Base-by-base conservation (phyloP, 441 rosid species). In the Syzygium syzygioides region DNA sequence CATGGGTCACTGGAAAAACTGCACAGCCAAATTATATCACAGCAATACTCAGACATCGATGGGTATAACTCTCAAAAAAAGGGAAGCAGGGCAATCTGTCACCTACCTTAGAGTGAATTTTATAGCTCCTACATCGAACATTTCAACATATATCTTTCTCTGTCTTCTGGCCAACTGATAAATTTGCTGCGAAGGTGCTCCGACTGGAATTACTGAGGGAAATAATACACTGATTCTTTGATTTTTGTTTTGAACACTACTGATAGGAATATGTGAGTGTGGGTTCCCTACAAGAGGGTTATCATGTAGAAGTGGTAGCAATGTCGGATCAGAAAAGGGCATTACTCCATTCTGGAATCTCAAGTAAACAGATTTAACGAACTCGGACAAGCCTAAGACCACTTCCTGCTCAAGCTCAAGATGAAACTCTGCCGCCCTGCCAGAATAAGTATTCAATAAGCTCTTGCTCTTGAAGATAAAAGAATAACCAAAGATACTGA, bases 1-100 rank as follows among this genome's bases (percentile, higher is more conserved):
- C 99, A 96, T 53, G 99, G 99, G 90, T 98, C 93, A 87, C 99
- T 97, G 92, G 98, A 97, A 92, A 98, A 98, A 95, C 99, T 98
- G 97, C 86, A 89, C 86, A 87, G 54, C 64, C 59, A 34, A 85
- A 89, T 89, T 55, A 90, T 86, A 83, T 87, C 59, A 86, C 86
- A 88, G 87, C n/a, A 41, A 18, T 23, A 76, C n/a, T 76, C 83
- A 71, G 52, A 37, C 48, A 76, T 45, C 13, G 87, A 87, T 76
- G 60, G 91, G 71, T 86, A 91, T 25, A 10, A 45, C 87, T 37
- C 34, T 18, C 71, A 84, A 91, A 71, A 90, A 68, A 87, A 57
- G 19, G 66, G 54, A 7, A 79, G 86, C 30, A 20, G n/a, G 34
- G 53, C 88, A 45, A 86, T 57, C 60, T 41, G 64, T 45, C 66